Percentiles rank a stretch among this genome's conserved stretches.
phyloP scores from a whole-genome alignment of 345 rosid genomes.

The Hibiscus mutabilis region DNA sequence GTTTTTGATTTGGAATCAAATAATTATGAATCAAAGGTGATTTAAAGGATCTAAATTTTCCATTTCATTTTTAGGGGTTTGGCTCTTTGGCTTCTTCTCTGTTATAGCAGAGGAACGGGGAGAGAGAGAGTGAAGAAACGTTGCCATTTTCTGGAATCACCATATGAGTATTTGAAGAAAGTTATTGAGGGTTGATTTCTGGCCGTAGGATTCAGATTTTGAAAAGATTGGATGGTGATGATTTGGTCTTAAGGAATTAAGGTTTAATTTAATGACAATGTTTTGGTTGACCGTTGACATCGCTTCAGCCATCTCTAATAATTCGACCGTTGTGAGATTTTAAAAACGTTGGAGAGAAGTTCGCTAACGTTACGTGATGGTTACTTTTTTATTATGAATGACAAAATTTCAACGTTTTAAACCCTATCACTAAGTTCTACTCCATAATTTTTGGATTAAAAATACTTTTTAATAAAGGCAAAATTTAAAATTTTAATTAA shows the following conservation, averaged over 20 bases:
- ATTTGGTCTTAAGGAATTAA: not conserved
- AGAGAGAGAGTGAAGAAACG: not conserved
- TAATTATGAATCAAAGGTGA: not conserved
- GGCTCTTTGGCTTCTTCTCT: not conserved
- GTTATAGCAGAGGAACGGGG: not conserved
- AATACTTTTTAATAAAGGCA: too few species aligned
- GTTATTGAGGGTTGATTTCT: not conserved
- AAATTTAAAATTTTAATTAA: too few species aligned
- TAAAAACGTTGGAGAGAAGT: conserved; percentile 2
- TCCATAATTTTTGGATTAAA: too few species aligned
- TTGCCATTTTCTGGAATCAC: not conserved
- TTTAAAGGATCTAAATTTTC: conserved; percentile 4
- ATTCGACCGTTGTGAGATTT: conserved; percentile 32
- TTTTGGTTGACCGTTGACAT: too few species aligned
- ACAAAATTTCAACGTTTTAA: not conserved
- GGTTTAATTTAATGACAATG: not conserved
- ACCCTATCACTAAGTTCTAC: too few species aligned
- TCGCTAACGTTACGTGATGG: not conserved
- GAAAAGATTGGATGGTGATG: conserved; percentile 10
- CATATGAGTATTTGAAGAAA: not conserved
- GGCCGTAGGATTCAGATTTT: not conserved
- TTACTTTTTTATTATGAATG: not conserved
- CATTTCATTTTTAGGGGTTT: not conserved
- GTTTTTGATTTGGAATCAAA: not conserved
- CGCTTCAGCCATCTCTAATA: not conserved